Conservation (phyloP, 1,284 basidiomycete genomes). For the Hortiboletus rubellus region DNA sequence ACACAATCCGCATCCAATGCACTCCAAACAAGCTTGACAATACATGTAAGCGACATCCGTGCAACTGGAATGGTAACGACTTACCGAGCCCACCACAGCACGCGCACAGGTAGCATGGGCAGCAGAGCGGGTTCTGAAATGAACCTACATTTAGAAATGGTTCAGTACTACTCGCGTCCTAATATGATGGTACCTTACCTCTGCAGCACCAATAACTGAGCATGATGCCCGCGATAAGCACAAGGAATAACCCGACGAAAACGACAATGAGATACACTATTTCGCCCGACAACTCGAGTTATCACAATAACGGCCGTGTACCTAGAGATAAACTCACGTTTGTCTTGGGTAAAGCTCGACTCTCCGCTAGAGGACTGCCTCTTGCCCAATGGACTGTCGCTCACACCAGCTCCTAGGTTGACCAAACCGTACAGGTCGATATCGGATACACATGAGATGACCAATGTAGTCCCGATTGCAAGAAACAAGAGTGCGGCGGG, state of each 20-base stretch:
- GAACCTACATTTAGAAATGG: constrained; percentile 38
- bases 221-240: constrained; percentile 51
- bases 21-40: constrained; percentile 49
- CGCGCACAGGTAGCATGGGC: constrained; percentile 64
- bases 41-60: constrained; percentile 10
- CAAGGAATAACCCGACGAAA: constrained; percentile 55
- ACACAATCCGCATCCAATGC: constrained; percentile 56
- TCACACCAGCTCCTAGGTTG: constrained; percentile 18
- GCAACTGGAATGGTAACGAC: constrained; percentile 20
- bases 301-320: neutral
- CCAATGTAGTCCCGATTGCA: constrained; percentile 32
- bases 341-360: constrained; percentile 40
- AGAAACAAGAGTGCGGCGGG: constrained; percentile 36
- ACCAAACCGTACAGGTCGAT: constrained; percentile 26
- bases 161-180: neutral
- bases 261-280: constrained; percentile 56
- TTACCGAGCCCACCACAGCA: constrained; percentile 63
- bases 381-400: constrained; percentile 33
- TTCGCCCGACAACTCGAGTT: neutral
- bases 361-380: constrained; percentile 29
- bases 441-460: constrained; percentile 35
- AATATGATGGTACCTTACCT: constrained; percentile 34
- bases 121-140: constrained; percentile 60
- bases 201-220: constrained; percentile 60
- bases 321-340: constrained; percentile 34